These are phyloP conservation scores for Podila minutissima DNA, from an alignment of 192 early-diverging fungal species.

Conservation along the genomic window DNA sequence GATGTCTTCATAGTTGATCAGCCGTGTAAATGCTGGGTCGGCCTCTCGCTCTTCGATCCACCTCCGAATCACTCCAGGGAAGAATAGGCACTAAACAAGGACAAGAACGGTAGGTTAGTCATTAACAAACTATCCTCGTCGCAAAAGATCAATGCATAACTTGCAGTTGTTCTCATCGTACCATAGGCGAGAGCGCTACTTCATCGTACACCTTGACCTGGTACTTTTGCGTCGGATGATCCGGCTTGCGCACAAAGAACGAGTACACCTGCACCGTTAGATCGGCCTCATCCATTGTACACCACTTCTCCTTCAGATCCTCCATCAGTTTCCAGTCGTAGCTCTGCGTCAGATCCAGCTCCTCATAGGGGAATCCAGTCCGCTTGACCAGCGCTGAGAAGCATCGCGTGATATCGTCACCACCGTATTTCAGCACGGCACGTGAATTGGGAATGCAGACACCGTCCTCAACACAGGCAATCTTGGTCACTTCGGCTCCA, in stretches of 20 bases:
- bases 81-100: slow-evolving; percentile 52
- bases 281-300: slow-evolving; percentile 85
- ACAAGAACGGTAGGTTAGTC: background rate
- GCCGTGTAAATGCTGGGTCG: slow-evolving; percentile 28
- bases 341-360: slow-evolving; percentile 66
- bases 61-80: slow-evolving; percentile 53
- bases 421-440: slow-evolving; percentile 76
- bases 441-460: slow-evolving; percentile 77
- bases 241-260: slow-evolving; percentile 83
- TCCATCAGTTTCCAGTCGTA: slow-evolving; percentile 83
- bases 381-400: slow-evolving; percentile 71
- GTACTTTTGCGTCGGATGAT: slow-evolving; percentile 74
- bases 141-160: background rate
- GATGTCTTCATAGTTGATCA: slow-evolving; percentile 46
- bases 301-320: slow-evolving; percentile 86
- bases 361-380: slow-evolving; percentile 80
- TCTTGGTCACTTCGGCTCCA: slow-evolving; percentile 88
- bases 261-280: slow-evolving; percentile 85
- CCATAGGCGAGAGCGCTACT: slow-evolving; percentile 80
- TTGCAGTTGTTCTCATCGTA: slow-evolving; percentile 22
- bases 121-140: background rate
- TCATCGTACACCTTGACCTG: slow-evolving; percentile 91
- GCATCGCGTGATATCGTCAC: slow-evolving; percentile 89
- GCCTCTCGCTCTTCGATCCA: slow-evolving; percentile 44
- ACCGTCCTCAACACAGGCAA: slow-evolving; percentile 88